Evolutionary conservation across 108 stramenopile genomes (phyloP), one percentile per base, ranked within the genome.

Genomic region (Fragilariopsis cylindrus): DNA sequence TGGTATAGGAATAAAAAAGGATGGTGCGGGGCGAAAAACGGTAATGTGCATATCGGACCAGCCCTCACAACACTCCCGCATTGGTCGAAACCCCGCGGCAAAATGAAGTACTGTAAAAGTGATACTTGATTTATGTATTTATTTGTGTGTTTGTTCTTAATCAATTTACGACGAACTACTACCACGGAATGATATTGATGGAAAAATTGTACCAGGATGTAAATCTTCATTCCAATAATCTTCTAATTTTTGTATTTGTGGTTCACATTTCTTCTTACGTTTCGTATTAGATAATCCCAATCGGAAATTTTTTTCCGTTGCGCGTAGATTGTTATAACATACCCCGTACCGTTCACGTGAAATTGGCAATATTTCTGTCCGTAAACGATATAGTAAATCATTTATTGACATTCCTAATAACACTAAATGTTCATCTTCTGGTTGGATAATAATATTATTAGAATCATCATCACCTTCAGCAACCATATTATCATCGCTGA

Each of bases 381-480:
- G 42, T 47, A 69, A 12, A 57, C 46, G 21, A 64, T 53, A 7
- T 5, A 52, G 21, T 43, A 72, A 12, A 8, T 62, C 72, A 11
- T 11, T 1, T 47, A 62, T 42, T 4, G 78, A 49, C 18, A 48
- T 54, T 44, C 49, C 64, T 16, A 79, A 39, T 40, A 79, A 52
- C 42, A 72, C 45, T 52, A 79, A 60, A 48, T 79, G 78, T 7
- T 15, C 47, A 43, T 79, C 78, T 69, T 63, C 60, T 57, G 52
- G 54, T 54, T 73, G 78, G 18, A 79, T 30, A n/a, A 46, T 45
- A 4, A 18, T 54, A 11, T 3, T 30, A 9, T 9, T 47, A 18
- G 7, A 13, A 30, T 53, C 2, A 53, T 53, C n/a, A 30, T 30
- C 30, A 30, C 30, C 30, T 30, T 30, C 2, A 30, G 2, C 30